phyloP scores from a whole-genome alignment of 305 asterid genomes.

The Fraxinus latifolia region DNA sequence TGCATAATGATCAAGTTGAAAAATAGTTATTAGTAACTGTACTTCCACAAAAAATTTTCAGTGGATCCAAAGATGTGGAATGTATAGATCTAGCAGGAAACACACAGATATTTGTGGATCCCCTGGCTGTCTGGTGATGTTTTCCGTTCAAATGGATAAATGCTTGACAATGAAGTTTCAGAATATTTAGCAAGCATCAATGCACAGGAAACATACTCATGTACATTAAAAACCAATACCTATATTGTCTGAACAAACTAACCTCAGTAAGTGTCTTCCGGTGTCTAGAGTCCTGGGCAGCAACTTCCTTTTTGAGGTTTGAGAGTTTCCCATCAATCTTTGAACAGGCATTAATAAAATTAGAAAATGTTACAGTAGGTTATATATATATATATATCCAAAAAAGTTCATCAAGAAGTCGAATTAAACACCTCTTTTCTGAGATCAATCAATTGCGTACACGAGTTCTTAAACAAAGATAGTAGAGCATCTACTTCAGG shows the following conservation, averaged over 20 bases:
- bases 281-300: conserved; percentile 86
- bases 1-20: neutral
- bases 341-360: conserved; percentile 22
- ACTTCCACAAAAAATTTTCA: neutral
- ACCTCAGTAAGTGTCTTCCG: conserved; percentile 93
- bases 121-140: neutral
- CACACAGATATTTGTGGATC: neutral
- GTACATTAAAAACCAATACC: conserved; percentile 8
- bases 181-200: conserved; percentile 8
- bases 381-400: conserved; percentile 12
- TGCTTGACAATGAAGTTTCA: neutral
- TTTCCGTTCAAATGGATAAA: neutral
- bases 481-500: conserved; percentile 91
- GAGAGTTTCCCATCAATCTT: conserved; percentile 89
- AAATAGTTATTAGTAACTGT: neutral
- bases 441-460: conserved; percentile 76
- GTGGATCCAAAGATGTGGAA: neutral
- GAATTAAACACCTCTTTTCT: conserved; percentile 62
- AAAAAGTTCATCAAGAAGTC: conserved; percentile 3
- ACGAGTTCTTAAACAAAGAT: conserved; percentile 79
- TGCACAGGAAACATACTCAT: neutral
- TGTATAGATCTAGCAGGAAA: neutral
- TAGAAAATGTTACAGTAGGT: conserved; percentile 22
- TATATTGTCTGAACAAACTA: conserved; percentile 21
- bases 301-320: conserved; percentile 77